A percentile compares a stretch with the other conserved stretches of the same genome.
These are phyloP conservation scores for Kalmusia sp. DNA, from an alignment of 2,329 filamentous ascomycete species.

Conservation along the genomic window DNA sequence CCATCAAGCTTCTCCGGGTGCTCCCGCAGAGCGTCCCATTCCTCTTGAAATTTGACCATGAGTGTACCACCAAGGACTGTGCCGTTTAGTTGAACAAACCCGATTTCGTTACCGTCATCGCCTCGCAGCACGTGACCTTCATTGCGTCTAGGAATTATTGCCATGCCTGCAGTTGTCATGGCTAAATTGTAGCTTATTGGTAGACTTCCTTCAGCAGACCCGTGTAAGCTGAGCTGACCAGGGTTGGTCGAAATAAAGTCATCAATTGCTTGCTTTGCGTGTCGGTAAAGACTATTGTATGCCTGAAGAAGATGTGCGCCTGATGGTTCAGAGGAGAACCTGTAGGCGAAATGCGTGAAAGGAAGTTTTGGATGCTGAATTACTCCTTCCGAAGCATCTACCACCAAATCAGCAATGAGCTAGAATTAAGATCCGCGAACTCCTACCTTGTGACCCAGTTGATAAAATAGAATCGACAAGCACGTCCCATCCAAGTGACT, in stretches of 20 bases:
- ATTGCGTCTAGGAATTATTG: conserved; percentile 58
- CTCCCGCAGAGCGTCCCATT: conserved; percentile 58
- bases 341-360: conserved; percentile 57
- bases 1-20: conserved; percentile 51
- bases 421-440: background rate
- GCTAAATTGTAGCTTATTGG: conserved; percentile 66
- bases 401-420: background rate
- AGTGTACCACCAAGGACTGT: conserved; percentile 64
- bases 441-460: conserved; percentile 3
- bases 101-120: conserved; percentile 46
- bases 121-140: conserved; percentile 53
- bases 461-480: conserved; percentile 55
- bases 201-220: conserved; percentile 45
- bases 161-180: conserved; percentile 62
- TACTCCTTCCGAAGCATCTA: background rate
- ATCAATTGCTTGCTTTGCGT: conserved; percentile 43
- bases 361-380: conserved; percentile 48
- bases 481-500: conserved; percentile 52
- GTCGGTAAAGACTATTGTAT: conserved; percentile 44
- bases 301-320: conserved; percentile 38
- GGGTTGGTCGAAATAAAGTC: conserved; percentile 51
- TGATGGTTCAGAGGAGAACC: conserved; percentile 50
- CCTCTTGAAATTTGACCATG: conserved; percentile 64
- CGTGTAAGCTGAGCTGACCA: conserved; percentile 31
- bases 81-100: conserved; percentile 61